Evolutionary conservation across 2,329 filamentous ascomycete genomes (phyloP).

Genomic region (Trichophyton schoenleinii): DNA sequence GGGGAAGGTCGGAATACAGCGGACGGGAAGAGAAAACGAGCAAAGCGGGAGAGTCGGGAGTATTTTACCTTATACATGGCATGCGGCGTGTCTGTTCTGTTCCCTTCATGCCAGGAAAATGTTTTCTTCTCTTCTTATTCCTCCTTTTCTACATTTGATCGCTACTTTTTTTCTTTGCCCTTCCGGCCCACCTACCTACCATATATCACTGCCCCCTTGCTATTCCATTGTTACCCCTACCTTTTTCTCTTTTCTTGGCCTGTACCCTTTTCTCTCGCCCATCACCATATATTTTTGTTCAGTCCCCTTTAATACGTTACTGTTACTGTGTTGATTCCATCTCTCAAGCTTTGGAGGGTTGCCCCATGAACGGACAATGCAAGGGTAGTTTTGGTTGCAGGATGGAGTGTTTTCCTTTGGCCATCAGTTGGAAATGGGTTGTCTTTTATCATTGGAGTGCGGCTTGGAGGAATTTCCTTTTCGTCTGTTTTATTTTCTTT

Average conservation of each 20-base stretch:
- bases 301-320: slow-evolving; percentile 1
- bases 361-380: slow-evolving; percentile 10
- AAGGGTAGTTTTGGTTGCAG: slow-evolving; percentile 12
- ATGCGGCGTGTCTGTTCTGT: slow-evolving; percentile 7
- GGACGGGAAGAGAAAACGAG: slow-evolving; percentile 6
- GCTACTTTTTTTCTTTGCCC: neutral
- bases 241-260: slow-evolving; percentile 18
- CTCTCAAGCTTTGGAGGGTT: slow-evolving; percentile 5
- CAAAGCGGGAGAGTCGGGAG: slow-evolving; percentile 11
- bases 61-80: slow-evolving; percentile 6
- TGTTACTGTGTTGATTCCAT: slow-evolving; percentile 3
- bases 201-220: slow-evolving; percentile 16
- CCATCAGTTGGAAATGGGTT: slow-evolving; percentile 12
- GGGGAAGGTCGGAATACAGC: slow-evolving; percentile 8
- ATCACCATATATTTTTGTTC: slow-evolving; percentile 13
- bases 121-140: slow-evolving; percentile 7
- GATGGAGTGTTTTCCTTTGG: slow-evolving; percentile 14
- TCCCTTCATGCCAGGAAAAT: slow-evolving; percentile 5
- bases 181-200: slow-evolving; percentile 15
- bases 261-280: slow-evolving; percentile 17
- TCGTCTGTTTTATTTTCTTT: neutral
- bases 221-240: neutral
- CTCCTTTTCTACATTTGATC: slow-evolving; percentile 1
- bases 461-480: slow-evolving; percentile 13
- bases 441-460: slow-evolving; percentile 10